Percentiles rank a stretch among this genome's conserved stretches.
These are phyloP conservation scores for Suillus hirtellus DNA, from an alignment of 768 basidiomycete species.

Conservation along the genomic window DNA sequence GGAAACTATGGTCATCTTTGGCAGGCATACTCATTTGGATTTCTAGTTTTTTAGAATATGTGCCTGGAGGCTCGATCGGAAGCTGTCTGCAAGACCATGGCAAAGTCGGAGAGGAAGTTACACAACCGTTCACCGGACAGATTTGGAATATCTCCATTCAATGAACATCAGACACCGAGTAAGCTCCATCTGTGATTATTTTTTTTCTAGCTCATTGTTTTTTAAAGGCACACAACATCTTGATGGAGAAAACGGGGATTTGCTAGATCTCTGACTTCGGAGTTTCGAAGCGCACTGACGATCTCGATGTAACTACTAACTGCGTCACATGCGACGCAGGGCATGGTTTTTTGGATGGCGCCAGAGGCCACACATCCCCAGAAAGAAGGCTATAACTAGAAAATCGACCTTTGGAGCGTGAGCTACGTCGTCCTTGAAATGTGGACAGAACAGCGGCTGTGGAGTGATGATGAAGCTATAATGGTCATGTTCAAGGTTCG, in stretches of 20 bases:
- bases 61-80: slow-evolving; percentile 95
- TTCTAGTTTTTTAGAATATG: slow-evolving; percentile 94
- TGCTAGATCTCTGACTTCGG: slow-evolving; percentile 99
- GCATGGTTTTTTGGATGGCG: slow-evolving; percentile 99
- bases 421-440: slow-evolving; percentile 99
- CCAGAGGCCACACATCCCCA: slow-evolving; percentile 89
- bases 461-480: slow-evolving; percentile 87
- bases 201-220: slow-evolving; percentile 6
- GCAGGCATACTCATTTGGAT: slow-evolving; percentile 10
- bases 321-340: slow-evolving; percentile 91
- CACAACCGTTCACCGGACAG: slow-evolving; percentile 89
- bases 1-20: not conserved
- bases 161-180: slow-evolving; percentile 92
- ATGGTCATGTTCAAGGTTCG: slow-evolving; percentile 93
- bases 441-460: slow-evolving; percentile 94
- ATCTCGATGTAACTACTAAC: slow-evolving; percentile 59
- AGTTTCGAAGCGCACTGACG: slow-evolving; percentile 91
- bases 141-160: slow-evolving; percentile 94
- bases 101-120: slow-evolving; percentile 88
- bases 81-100: slow-evolving; percentile 88
- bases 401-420: slow-evolving; percentile 98
- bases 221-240: slow-evolving; percentile 95
- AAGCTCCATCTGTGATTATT: slow-evolving; percentile 18
- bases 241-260: slow-evolving; percentile 81
- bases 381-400: slow-evolving; percentile 90